Conservation (phyloP, 805 yeast genomes). For the Candida fluviatilis region DNA sequence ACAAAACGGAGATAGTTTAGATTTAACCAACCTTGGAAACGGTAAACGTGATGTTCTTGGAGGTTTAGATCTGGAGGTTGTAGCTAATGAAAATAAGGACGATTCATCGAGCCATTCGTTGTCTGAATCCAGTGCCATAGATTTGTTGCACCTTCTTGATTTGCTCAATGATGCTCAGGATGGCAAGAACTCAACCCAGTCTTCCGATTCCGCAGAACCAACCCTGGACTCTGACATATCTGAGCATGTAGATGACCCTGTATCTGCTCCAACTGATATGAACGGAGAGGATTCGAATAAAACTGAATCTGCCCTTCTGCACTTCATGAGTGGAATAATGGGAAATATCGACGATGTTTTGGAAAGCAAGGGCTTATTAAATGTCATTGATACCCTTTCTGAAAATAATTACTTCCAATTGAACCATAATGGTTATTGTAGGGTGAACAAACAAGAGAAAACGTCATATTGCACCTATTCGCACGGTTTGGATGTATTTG, state of each 20-base stretch:
- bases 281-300: no score
- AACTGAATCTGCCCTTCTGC: constrained; percentile 2
- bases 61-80: constrained; percentile 1
- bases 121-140: constrained; percentile 1
- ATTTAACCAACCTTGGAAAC: background rate
- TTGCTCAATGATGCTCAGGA: constrained; percentile 1
- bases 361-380: constrained; percentile 1
- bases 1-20: background rate
- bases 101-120: background rate
- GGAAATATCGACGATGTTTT: background rate
- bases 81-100: background rate
- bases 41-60: background rate
- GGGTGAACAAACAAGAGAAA: constrained; percentile 21
- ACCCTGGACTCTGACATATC: no score
- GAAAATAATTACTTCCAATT: constrained; percentile 38
- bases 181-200: background rate
- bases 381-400: constrained; percentile 41
- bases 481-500: constrained; percentile 44
- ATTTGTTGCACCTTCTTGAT: constrained; percentile 1
- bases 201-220: background rate
- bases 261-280: no score
- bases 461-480: constrained; percentile 26
- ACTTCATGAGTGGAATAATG: background rate
- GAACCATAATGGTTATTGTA: constrained; percentile 48
- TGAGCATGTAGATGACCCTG: no score